These are phyloP conservation scores for Pholiota microspora DNA, from an alignment of 768 basidiomycete species.

Conservation along the genomic window DNA sequence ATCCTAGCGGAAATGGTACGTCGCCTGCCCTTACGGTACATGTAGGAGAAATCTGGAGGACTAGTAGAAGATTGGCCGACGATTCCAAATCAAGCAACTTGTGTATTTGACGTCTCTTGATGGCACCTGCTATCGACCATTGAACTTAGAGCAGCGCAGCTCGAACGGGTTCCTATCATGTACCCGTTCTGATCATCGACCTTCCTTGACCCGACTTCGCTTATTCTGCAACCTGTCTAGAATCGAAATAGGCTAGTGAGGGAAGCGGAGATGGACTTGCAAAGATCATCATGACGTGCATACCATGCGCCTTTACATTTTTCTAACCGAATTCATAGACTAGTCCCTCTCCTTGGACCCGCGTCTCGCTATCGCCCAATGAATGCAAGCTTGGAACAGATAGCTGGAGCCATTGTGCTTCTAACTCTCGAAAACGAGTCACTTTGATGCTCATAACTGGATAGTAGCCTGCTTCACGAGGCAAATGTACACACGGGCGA, in stretches of 20 bases:
- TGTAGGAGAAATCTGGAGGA: not conserved
- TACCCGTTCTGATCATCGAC: not conserved
- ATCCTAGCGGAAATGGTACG: too few species aligned
- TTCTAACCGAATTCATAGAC: not conserved
- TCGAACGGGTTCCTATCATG: not conserved
- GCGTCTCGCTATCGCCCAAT: not conserved
- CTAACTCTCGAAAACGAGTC: not conserved
- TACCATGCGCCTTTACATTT: not conserved
- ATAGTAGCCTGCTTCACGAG: not conserved
- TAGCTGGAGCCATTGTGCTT: not conserved
- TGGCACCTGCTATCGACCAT: not conserved
- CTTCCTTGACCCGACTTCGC: not conserved
- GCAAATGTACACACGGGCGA: not conserved
- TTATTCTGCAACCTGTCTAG: not conserved
- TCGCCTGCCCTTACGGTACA: too few species aligned
- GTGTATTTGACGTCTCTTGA: not conserved
- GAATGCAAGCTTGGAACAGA: not conserved
- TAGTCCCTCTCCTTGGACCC: not conserved
- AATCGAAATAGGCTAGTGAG: not conserved
- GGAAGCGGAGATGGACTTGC: not conserved
- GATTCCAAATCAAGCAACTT: not conserved
- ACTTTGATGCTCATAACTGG: not conserved
- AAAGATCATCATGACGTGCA: not conserved
- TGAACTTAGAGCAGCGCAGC: not conserved
- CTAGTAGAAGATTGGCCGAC: not conserved